These are phyloP conservation scores for Vaccinium macrocarpon DNA, from an alignment of 148 eudicot species.

Conservation along the genomic window DNA sequence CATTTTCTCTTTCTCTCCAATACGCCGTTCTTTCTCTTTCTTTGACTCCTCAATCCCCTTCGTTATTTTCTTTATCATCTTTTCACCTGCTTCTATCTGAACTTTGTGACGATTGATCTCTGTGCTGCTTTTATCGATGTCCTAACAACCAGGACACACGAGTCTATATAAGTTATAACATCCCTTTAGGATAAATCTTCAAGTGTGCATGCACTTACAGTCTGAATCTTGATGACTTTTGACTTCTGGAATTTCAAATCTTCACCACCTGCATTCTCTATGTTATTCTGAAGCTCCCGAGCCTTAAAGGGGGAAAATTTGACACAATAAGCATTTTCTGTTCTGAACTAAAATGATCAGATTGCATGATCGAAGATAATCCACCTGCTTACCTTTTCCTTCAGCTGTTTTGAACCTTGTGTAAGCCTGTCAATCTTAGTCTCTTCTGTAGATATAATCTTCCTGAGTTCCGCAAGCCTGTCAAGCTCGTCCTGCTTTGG, in stretches of 20 bases:
- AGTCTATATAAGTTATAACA: background rate
- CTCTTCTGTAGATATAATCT: slow-evolving; percentile 58
- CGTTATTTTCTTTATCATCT: slow-evolving; percentile 65
- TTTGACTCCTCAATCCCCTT: slow-evolving; percentile 86
- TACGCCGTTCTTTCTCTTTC: slow-evolving; percentile 65
- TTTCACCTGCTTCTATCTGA: slow-evolving; percentile 81
- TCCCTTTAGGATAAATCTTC: background rate
- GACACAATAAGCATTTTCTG: background rate
- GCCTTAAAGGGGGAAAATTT: slow-evolving; percentile 28
- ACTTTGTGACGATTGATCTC: slow-evolving; percentile 92
- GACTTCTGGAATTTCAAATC: slow-evolving; percentile 69
- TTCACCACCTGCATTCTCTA: slow-evolving; percentile 97
- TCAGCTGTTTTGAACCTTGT: slow-evolving; percentile 66
- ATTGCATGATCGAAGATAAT: background rate
- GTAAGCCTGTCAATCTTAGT: slow-evolving; percentile 64
- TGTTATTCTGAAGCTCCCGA: slow-evolving; percentile 72
- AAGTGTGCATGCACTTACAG: slow-evolving; percentile 53
- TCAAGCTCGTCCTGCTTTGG: slow-evolving; percentile 66
- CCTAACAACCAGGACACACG: slow-evolving; percentile 36
- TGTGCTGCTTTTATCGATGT: slow-evolving; percentile 76
- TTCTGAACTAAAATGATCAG: background rate
- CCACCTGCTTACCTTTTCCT: slow-evolving; percentile 59
- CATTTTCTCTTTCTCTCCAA: slow-evolving; percentile 57
- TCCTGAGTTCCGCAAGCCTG: slow-evolving; percentile 52
- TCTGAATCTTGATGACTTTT: slow-evolving; percentile 73